Evolutionary conservation across 2,329 filamentous ascomycete genomes (phyloP).

Genomic region (Talaromyces verruculosus): DNA sequence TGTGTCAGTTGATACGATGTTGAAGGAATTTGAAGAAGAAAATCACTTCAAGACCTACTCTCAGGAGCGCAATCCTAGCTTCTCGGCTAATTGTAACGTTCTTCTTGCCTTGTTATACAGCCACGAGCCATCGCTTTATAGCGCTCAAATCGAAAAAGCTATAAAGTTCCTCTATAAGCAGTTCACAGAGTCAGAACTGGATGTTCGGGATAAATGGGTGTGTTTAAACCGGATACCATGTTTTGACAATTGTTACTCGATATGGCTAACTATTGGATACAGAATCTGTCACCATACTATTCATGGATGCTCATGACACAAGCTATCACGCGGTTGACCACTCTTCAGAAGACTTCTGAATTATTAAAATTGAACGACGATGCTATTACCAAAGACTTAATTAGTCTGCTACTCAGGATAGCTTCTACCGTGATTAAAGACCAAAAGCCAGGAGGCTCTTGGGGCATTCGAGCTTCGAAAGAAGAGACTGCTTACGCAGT

Average conservation of each 20-base stretch:
- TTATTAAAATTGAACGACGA: not conserved
- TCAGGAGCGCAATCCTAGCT: constrained; percentile 33
- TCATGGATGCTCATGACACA: constrained; percentile 27
- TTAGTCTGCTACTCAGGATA: constrained; percentile 13
- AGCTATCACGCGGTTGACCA: constrained; percentile 21
- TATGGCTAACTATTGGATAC: not conserved
- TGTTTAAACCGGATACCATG: not conserved
- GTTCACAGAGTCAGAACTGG: constrained; percentile 27
- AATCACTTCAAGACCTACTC: constrained; percentile 36
- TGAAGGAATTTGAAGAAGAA: constrained; percentile 31
- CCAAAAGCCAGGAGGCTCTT: constrained; percentile 24
- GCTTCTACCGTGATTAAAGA: constrained; percentile 13
- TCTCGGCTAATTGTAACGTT: constrained; percentile 40
- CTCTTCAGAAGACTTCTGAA: constrained; percentile 14
- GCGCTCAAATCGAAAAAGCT: constrained; percentile 32
- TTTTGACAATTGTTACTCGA: not conserved
- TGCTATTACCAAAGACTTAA: not conserved
- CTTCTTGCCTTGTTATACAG: constrained; percentile 33
- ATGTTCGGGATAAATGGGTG: constrained; percentile 33
- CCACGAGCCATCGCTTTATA: constrained; percentile 21
- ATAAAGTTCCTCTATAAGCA: constrained; percentile 29
- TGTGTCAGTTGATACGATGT: constrained; percentile 24
- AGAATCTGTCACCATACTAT: constrained; percentile 24
- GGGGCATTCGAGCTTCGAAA: constrained; percentile 21
- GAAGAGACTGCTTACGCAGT: constrained; percentile 27